These are phyloP conservation scores for Inosperma sp. DNA, from an alignment of 768 basidiomycete genomes.

Conservation along the genomic window DNA sequence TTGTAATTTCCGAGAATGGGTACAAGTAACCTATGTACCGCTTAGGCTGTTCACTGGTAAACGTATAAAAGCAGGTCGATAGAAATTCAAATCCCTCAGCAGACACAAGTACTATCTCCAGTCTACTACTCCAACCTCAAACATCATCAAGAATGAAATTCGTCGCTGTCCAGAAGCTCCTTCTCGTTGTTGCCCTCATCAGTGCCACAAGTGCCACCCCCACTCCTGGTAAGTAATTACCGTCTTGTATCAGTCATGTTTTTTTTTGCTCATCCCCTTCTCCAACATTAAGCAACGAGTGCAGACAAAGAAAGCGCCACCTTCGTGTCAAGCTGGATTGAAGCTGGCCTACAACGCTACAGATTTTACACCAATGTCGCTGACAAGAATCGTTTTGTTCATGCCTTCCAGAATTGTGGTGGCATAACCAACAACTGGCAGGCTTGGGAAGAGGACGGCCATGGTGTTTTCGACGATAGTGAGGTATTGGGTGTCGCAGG, in stretches of 20 bases:
- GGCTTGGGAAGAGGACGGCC: constrained; percentile 1
- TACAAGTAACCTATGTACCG: not conserved
- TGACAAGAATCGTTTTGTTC: constrained; percentile 6
- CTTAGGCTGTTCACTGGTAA: not conserved
- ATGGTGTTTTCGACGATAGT: constrained; percentile 7
- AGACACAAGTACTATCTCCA: not conserved
- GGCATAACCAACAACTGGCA: constrained; percentile 10
- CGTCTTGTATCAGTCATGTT: not conserved
- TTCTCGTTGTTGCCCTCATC: constrained; percentile 1
- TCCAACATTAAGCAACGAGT: not conserved
- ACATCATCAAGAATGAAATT: constrained; percentile 4
- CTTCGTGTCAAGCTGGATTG: constrained; percentile 2
- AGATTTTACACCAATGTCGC: constrained; percentile 4
- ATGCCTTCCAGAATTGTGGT: constrained; percentile 2
- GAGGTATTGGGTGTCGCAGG: constrained; percentile 1
- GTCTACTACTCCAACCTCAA: not conserved
- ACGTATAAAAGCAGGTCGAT: constrained; percentile 5
- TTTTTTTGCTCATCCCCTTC: constrained; percentile 1
- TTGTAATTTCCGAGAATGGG: not conserved
- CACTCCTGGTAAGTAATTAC: constrained; percentile 5
- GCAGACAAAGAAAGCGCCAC: not conserved
- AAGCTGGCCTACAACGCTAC: constrained; percentile 4
- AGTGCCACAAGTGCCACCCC: constrained; percentile 3
- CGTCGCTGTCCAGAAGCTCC: not conserved
- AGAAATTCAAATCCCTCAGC: not conserved